Conservation (phyloP, 2,329 filamentous ascomycete species). For the Escovopsis sp. region DNA sequence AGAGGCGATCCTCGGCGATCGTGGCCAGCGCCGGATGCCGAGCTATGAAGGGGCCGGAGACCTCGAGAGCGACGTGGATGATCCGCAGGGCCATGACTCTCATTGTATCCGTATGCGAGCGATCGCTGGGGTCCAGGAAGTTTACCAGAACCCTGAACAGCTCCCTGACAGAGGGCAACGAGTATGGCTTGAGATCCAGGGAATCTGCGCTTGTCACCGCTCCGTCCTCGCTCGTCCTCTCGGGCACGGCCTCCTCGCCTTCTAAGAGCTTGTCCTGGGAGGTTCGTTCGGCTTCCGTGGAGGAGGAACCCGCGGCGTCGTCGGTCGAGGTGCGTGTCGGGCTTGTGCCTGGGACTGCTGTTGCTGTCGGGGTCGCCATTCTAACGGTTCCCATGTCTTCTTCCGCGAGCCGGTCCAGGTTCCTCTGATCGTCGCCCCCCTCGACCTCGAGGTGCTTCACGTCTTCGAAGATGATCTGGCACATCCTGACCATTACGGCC, state of each 20-base stretch:
- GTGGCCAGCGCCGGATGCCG: conserved; percentile 77
- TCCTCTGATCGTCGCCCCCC: conserved; percentile 49
- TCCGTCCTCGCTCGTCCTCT: conserved; percentile 17
- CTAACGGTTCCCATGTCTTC: conserved; percentile 62
- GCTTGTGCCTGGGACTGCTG: conserved; percentile 19
- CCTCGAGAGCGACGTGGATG: conserved; percentile 91
- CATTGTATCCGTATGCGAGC: conserved; percentile 86
- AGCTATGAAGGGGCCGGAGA: conserved; percentile 88
- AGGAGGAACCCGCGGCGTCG: conserved; percentile 1
- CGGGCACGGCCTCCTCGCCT: conserved; percentile 7
- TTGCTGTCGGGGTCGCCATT: conserved; percentile 48
- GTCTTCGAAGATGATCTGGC: conserved; percentile 92
- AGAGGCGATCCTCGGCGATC: conserved; percentile 84
- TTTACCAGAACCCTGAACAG: conserved; percentile 89
- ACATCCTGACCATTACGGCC: conserved; percentile 97
- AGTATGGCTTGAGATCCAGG: conserved; percentile 69
- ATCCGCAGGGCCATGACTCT: conserved; percentile 94
- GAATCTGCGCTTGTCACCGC: conserved; percentile 31
- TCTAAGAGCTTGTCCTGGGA: neutral
- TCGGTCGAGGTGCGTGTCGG: conserved; percentile 3
- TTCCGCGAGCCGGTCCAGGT: conserved; percentile 50
- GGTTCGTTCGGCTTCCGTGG: neutral
- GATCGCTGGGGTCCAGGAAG: conserved; percentile 83
- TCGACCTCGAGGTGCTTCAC: conserved; percentile 76
- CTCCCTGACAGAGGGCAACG: conserved; percentile 84